These are phyloP conservation scores for Geranium rotundifolium DNA, from an alignment of 345 rosid genomes.

Conservation along the genomic window DNA sequence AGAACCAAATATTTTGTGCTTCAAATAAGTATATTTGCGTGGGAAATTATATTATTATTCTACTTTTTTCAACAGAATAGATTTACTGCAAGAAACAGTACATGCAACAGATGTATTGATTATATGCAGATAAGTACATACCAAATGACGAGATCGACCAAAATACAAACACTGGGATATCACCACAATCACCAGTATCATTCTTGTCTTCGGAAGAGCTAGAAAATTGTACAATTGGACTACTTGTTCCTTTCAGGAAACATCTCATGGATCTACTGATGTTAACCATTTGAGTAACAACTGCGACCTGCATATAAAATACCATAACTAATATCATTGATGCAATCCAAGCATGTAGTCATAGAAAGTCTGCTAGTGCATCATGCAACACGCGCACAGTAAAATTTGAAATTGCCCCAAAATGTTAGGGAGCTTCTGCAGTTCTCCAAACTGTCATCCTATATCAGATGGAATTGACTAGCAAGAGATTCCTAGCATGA, in stretches of 20 bases:
- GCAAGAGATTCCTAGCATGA: neutral
- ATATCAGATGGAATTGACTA: neutral
- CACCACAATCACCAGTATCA: conserved; percentile 71
- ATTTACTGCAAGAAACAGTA: neutral
- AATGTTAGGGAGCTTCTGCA: neutral
- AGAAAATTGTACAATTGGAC: conserved; percentile 58
- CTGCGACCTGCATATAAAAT: conserved; percentile 35
- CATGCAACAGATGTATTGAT: neutral
- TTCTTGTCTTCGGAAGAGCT: conserved; percentile 28
- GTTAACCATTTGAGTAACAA: conserved; percentile 48
- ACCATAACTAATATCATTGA: neutral
- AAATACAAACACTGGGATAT: conserved; percentile 54
- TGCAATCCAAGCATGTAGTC: neutral
- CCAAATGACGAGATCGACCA: conserved; percentile 51
- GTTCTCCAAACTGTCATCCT: neutral
- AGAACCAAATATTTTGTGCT: no score
- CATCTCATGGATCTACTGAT: conserved; percentile 56
- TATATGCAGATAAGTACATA: conserved; percentile 16
- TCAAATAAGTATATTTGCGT: no score
- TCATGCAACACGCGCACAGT: neutral
- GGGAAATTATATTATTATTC: no score
- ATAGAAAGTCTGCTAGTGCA: neutral
- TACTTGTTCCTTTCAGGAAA: conserved; percentile 33
- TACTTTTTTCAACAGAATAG: neutral
- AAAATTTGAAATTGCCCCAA: neutral